Evolutionary conservation across 306 rosid species (phyloP).

Genomic region (Mimosa pudica): DNA sequence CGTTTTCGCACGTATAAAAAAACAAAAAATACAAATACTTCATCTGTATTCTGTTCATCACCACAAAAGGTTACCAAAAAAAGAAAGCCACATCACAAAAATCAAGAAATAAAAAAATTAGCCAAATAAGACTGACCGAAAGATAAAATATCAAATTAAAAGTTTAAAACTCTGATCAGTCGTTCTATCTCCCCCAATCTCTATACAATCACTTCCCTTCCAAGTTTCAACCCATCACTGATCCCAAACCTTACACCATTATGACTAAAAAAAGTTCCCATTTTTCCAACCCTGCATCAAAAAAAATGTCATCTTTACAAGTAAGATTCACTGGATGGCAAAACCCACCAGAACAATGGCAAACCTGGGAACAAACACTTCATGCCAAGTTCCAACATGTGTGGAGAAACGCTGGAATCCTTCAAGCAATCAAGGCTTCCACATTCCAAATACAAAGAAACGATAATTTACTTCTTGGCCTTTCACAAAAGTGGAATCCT

Average conservation of each 20-base stretch:
- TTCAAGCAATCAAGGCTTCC: constrained; percentile 55
- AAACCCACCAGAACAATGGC: constrained; percentile 35
- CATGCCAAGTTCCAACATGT: constrained; percentile 16
- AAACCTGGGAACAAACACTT: constrained; percentile 35
- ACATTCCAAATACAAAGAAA: constrained; percentile 25
- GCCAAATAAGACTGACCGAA: no score
- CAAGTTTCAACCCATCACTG: no score
- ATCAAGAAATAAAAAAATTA: no score
- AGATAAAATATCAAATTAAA: no score
- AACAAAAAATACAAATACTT: no score
- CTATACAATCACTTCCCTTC: no score
- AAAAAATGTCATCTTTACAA: not conserved
- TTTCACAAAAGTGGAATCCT: constrained; percentile 45
- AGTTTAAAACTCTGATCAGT: no score
- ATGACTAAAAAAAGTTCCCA: not conserved
- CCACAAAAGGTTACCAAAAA: no score
- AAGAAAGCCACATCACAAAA: no score
- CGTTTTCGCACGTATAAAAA: no score
- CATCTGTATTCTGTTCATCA: no score
- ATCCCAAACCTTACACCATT: constrained; percentile 32
- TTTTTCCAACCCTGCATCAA: not conserved
- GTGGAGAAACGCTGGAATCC: constrained; percentile 52
- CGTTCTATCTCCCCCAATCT: no score
- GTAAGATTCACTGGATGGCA: constrained; percentile 40
- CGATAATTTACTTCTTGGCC: constrained; percentile 38